Evolutionary conservation across 352 stramenopile species (phyloP), one percentile per base, ranked within the genome.

Genomic region (Phytophthora podocarpi): DNA sequence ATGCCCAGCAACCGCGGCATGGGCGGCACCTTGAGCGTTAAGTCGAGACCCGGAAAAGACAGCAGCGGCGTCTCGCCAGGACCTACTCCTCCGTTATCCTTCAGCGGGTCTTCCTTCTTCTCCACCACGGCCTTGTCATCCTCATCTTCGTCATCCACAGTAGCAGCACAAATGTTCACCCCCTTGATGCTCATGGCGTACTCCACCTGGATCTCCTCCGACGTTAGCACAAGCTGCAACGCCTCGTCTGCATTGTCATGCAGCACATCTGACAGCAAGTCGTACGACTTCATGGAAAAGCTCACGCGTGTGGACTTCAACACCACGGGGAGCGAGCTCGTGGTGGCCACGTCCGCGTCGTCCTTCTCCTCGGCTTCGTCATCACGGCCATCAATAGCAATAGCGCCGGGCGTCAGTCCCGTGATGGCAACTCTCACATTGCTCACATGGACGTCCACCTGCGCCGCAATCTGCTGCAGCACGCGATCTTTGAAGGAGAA

Each of bases 401-500:
- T 31, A 54, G 20, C 40, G 21, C 56, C 52, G 9, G 62, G 52
- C 5, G 54, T 72, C 15, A 76, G 32, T 5, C 59, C 73, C 20
- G 65, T 83, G 28, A 82, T 70, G 11, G 50, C 57, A 26, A 89
- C 54, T 50, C 66, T 64, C 34, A 85, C 61, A 18, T 82, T 51
- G 9, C 47, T 79, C 41, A 87, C 62, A 39, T 82, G 73, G 24
- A 89, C 50, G 20, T 89, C 80, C 37, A 88, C 67, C 49, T 89
- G 80, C 2, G 78, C 75, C n/a, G 81, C 70, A 16, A 88, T 67
- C 32, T 80, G 62, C 56, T 89, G 80, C 18, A 89, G 45, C 23
- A 88, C 76, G 26, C 80, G 80, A 48, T 89, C 80, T 26, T 87
- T 86, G 31, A 87, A 87, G 10, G 69, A 72, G 40, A 84, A 89